A percentile compares a stretch with the other conserved stretches of the same genome.
These are phyloP conservation scores for Chrysanthemum lavandulifolium DNA, from an alignment of 129 eudicot genomes.

Conservation along the genomic window DNA sequence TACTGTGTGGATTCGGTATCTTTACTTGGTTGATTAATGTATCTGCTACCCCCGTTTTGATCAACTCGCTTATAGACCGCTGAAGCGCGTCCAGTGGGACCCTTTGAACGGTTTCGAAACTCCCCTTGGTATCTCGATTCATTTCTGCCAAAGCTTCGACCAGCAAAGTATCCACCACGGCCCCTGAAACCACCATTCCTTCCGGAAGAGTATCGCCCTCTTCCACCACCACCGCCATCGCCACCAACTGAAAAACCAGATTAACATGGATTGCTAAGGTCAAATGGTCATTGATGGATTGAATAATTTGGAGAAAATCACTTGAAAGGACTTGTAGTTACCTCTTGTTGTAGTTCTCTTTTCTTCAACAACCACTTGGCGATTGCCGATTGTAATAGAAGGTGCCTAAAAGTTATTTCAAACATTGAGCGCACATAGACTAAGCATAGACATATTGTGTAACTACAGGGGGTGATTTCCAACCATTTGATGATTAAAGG, in stretches of 20 bases:
- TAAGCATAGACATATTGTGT: neutral
- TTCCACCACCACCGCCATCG: slow-evolving; percentile 39
- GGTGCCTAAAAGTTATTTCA: slow-evolving; percentile 48
- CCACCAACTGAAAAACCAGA: slow-evolving; percentile 40
- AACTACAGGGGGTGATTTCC: neutral
- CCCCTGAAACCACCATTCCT: slow-evolving; percentile 60
- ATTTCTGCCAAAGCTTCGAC: slow-evolving; percentile 57
- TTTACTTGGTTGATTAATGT: slow-evolving; percentile 39
- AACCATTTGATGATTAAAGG: neutral
- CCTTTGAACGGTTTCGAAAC: slow-evolving; percentile 38
- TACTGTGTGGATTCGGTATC: slow-evolving; percentile 17
- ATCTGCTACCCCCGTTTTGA: slow-evolving; percentile 38
- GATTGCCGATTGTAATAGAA: slow-evolving; percentile 54
- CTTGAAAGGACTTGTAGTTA: neutral
- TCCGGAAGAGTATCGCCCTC: slow-evolving; percentile 52
- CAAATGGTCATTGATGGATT: neutral
- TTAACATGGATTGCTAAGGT: neutral
- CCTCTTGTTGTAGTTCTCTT: slow-evolving; percentile 82
- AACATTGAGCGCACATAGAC: neutral
- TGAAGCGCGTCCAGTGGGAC: slow-evolving; percentile 34
- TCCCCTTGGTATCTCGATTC: slow-evolving; percentile 50
- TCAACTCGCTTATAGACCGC: slow-evolving; percentile 55
- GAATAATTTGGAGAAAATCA: neutral
- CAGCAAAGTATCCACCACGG: slow-evolving; percentile 54
- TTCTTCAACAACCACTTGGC: slow-evolving; percentile 60